These are phyloP conservation scores for Anastatica hierochuntica DNA, from an alignment of 345 rosid species.

Conservation along the genomic window DNA sequence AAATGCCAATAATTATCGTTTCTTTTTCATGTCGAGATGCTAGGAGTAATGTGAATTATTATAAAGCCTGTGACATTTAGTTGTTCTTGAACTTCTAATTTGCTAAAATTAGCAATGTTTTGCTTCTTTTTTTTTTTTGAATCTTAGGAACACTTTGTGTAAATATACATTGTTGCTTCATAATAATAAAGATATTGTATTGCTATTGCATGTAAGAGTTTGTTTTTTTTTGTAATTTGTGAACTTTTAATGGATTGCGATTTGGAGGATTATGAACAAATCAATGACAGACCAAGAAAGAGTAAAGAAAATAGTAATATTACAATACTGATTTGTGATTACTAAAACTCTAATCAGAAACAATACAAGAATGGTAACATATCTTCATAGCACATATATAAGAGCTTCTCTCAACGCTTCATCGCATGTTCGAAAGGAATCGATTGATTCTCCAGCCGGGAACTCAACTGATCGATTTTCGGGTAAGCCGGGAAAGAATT, in stretches of 20 bases:
- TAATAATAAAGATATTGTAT: slow-evolving; percentile 15
- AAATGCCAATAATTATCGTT: background rate
- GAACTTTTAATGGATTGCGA: too few relatives aligned
- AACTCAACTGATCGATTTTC: background rate
- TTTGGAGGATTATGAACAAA: background rate
- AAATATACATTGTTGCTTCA: slow-evolving; percentile 11
- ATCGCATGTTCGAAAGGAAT: slow-evolving; percentile 1
- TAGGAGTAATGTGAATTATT: slow-evolving; percentile 14
- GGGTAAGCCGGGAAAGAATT: background rate
- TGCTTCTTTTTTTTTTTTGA: slow-evolving; percentile 7
- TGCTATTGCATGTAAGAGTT: too few relatives aligned
- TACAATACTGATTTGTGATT: slow-evolving; percentile 2
- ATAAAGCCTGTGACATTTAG: slow-evolving; percentile 9
- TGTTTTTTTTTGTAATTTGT: too few relatives aligned
- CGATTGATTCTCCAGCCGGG: slow-evolving; percentile 2
- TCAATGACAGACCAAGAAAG: background rate
- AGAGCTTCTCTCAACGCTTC: slow-evolving; percentile 10
- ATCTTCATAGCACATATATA: slow-evolving; percentile 13
- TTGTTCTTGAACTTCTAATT: slow-evolving; percentile 14
- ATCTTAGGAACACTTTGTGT: slow-evolving; percentile 11
- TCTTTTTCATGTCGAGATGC: background rate
- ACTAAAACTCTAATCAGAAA: background rate
- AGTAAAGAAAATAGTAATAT: background rate
- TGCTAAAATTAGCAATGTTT: slow-evolving; percentile 5
- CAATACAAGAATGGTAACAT: slow-evolving; percentile 19